Base-by-base conservation (phyloP, 805 yeast species). In the Starmerella davenportii region DNA sequence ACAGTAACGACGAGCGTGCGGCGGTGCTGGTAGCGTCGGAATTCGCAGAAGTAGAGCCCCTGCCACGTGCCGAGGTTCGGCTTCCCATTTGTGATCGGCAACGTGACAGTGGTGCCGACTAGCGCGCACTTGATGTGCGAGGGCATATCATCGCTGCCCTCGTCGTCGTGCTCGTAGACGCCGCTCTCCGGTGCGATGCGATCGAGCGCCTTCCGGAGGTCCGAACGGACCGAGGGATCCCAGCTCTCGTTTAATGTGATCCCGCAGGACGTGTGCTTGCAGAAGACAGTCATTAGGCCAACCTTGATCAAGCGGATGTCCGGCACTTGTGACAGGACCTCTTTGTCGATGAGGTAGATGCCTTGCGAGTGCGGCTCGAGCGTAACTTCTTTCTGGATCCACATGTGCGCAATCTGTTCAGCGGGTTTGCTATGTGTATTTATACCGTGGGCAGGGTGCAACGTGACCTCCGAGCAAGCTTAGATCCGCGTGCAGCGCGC, bases 51-150 rank as follows among this genome's bases (percentile, higher is more conserved):
- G 64, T 78, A 79, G 31, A 80, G 67, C 0, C 90, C 92, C 53
- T 79, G 92, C 92, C 92, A 80, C 0, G 90, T 79, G 1, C 92
- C 92, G 0, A 75, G 64, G 1, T 74, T 76, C 39, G 79, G 58
- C 25, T 62, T 54, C 1, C 92, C 92, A 49, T 78, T 69, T 18
- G 65, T 53, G 36, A 79, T 78, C 2, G 92, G 92, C 32, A 79
- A 70, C 3, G 70, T 62, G 21, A 79, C 58, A 3, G 72, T 64
- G 5, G 72, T 76, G 16, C 92, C 90, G 8, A 76, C 66, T 35
- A 70, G 37, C 1, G 53, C 41, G 16, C 78, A 65, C 52, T 78
- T 74, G 37, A 74, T 73, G 55, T 79, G 92, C 1, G 85, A 79
- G 2, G 87, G 80, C 84, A 79, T 76, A 53, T 79, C 92, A 53